Percentiles rank a stretch among this genome's conserved stretches.
Evolutionary conservation across 345 rosid species (phyloP).

Genomic region (Tarenaya hassleriana): DNA sequence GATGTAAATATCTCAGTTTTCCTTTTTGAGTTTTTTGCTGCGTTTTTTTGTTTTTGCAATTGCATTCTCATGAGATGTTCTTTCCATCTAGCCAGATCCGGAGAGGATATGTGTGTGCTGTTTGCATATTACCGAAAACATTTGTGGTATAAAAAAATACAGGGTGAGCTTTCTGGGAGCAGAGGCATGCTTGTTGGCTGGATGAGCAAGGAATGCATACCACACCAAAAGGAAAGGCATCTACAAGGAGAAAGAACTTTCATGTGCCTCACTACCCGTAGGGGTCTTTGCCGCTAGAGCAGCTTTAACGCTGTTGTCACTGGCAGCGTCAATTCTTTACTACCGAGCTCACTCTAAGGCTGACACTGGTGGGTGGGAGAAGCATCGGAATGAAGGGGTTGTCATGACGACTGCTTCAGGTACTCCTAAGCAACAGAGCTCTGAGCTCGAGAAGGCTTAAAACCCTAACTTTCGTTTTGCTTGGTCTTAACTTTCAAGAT

Average conservation of each 20-base stretch:
- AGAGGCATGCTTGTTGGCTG: conserved; percentile 88
- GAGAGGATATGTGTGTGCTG: too few species aligned
- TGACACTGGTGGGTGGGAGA: conserved; percentile 95
- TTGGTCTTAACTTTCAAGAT: too few species aligned
- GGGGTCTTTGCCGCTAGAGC: conserved; percentile 96
- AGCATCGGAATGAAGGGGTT: conserved; percentile 75
- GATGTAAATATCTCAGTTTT: too few species aligned
- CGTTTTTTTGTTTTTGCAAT: too few species aligned
- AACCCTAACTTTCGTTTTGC: too few species aligned
- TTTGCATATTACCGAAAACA: neutral
- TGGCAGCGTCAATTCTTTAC: conserved; percentile 56
- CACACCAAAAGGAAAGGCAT: conserved; percentile 70
- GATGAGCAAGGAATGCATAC: conserved; percentile 78
- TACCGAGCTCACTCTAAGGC: conserved; percentile 83
- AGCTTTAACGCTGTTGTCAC: conserved; percentile 70
- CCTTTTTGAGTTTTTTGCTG: too few species aligned
- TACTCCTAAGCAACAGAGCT: conserved; percentile 38
- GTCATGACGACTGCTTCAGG: conserved; percentile 37
- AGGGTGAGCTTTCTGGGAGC: conserved; percentile 93
- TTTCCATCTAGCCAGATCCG: neutral
- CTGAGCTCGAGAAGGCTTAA: conserved; percentile 49
- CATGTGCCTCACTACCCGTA: conserved; percentile 81
- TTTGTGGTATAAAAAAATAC: conserved; percentile 12
- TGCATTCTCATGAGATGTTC: too few species aligned
- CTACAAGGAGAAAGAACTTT: conserved; percentile 36